Percentiles rank a stretch among this genome's conserved stretches.
These are phyloP conservation scores for Colletotrichum lini DNA, from an alignment of 2,329 filamentous ascomycete genomes.

Conservation along the genomic window DNA sequence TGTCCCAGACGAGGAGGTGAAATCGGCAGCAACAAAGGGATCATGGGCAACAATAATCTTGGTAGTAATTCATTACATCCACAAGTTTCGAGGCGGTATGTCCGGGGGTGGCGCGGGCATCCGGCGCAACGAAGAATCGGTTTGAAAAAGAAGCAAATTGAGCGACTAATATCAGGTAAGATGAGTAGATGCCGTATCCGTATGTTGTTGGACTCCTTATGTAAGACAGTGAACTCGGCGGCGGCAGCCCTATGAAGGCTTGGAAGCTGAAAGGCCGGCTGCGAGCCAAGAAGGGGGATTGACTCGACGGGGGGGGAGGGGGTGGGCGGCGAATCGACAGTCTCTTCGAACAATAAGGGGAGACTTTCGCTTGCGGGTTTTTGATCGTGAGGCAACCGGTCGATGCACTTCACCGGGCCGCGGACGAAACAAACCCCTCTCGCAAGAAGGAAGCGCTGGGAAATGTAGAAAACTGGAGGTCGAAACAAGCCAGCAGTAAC, in stretches of 20 bases:
- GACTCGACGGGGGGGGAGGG: neutral
- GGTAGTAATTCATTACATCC: neutral
- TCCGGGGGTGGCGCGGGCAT: neutral
- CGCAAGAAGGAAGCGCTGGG: neutral
- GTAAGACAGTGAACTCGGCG: neutral
- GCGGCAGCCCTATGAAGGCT: conserved; percentile 24
- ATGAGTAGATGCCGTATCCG: neutral
- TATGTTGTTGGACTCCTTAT: neutral
- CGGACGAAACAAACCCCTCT: conserved; percentile 4
- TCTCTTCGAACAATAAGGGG: neutral
- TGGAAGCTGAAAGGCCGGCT: neutral
- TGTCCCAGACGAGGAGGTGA: conserved; percentile 2
- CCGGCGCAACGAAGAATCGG: conserved; percentile 7
- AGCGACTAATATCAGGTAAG: conserved; percentile 19
- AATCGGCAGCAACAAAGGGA: neutral
- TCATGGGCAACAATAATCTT: too few species aligned
- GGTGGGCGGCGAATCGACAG: neutral
- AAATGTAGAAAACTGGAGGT: conserved; percentile 15
- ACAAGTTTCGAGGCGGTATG: conserved; percentile 3
- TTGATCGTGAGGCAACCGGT: neutral
- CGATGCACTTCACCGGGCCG: conserved; percentile 1
- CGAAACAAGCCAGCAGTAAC: conserved; percentile 3
- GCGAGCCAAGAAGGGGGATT: conserved; percentile 31
- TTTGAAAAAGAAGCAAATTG: neutral
- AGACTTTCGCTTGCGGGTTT: neutral